phyloP scores from a whole-genome alignment of 805 yeast species.

The Starmerella cellae region DNA sequence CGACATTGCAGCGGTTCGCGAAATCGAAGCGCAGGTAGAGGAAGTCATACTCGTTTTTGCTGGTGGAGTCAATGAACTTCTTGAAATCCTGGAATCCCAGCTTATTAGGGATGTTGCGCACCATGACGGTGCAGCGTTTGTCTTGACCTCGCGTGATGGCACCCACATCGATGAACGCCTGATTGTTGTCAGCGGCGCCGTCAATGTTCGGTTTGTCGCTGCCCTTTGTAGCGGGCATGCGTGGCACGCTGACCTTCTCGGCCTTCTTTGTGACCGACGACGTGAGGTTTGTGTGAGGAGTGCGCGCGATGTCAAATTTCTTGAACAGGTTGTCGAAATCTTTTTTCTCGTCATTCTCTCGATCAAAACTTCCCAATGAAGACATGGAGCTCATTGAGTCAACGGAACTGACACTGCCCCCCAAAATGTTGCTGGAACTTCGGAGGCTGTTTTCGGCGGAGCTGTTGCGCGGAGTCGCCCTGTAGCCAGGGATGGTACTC shows the following conservation, averaged over 20 bases:
- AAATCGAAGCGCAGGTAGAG: slow-evolving; percentile 41
- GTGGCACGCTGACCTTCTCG: neutral
- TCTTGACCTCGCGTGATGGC: slow-evolving; percentile 34
- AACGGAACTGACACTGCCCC: slow-evolving; percentile 1
- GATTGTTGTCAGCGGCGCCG: neutral
- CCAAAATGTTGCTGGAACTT: too few relatives aligned
- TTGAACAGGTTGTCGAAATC: neutral
- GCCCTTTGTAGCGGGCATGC: neutral
- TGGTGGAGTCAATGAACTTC: slow-evolving; percentile 35
- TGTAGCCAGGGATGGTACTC: too few relatives aligned
- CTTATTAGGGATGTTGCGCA: slow-evolving; percentile 43
- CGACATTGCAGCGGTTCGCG: slow-evolving; percentile 41
- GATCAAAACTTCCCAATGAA: neutral
- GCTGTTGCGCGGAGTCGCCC: too few relatives aligned
- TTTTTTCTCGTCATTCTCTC: neutral
- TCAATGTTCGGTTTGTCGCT: neutral
- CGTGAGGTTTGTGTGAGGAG: too few relatives aligned
- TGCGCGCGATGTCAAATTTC: neutral
- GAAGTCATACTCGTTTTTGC: slow-evolving; percentile 29
- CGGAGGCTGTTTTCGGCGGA: too few relatives aligned
- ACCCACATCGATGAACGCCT: slow-evolving; percentile 25
- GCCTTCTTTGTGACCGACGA: neutral
- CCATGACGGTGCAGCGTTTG: slow-evolving; percentile 38
- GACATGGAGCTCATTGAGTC: slow-evolving; percentile 1
- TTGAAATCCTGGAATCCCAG: slow-evolving; percentile 36